Base-by-base conservation (phyloP, 257 asterid genomes). In the Fraxinus excelsior region DNA sequence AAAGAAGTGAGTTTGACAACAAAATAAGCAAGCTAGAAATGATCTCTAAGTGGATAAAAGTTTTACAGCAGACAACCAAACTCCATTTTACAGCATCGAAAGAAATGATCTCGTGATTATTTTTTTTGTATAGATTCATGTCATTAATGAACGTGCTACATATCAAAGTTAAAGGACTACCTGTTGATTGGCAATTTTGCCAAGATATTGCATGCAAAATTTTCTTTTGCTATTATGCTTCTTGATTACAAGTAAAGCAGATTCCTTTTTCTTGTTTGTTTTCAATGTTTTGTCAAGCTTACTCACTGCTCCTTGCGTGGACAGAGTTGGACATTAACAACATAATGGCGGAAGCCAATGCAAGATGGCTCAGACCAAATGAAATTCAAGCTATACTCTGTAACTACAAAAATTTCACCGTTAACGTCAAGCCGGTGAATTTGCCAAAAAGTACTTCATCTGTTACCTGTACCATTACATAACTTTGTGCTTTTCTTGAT, bases 331-430 rank as follows among this genome's bases (percentile, higher is more conserved):
- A 95, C 81, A 80, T 95, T 67, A 76, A 66, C 68, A 85, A 66
- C 74, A 86, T 90, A 75, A 80, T 84, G 88, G 94, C 81, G 84
- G 99, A 95, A 84, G 97, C 99, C 72, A 87, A 83, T 84, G 37
- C 85, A 73, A 90, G 99, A 83, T 95, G 99, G 99, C 94, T 95
- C 76, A 80, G 99, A 67, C 98, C 99, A 2, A 95, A 95, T 64
- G 99, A 95, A 89, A 95, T 95, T 78, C 90, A 93, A 77, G 99
- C 99, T 29, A 82, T 95, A 72, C 94, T 95, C 75, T 86, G 90
- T 82, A 95, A 95, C 91, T 77, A 81, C 88, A 90, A 88, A 81
- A 74, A 84, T 72, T 95, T 95, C 83, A 80, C 85, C 71, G 90
- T 95, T 81, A 82, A 83, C 65, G 98, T 93, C 86, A 95, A 88